Percentiles rank a stretch among this genome's conserved stretches.
Evolutionary conservation across 371 early-diverging fungal species (phyloP).

Genomic region (Capillidium rhysosporum): DNA sequence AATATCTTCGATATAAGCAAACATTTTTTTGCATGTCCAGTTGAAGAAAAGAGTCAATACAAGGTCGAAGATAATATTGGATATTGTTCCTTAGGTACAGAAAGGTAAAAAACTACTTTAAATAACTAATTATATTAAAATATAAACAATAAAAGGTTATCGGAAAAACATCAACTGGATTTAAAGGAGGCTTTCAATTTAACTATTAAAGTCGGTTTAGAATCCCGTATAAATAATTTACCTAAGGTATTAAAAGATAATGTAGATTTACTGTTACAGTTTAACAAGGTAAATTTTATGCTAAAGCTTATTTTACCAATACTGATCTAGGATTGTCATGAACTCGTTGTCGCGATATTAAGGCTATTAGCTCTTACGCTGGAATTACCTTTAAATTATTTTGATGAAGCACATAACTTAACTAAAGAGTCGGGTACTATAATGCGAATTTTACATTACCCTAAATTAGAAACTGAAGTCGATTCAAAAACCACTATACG

Average conservation of each 20-base stretch:
- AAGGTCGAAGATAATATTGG: not conserved
- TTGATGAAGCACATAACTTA: not conserved
- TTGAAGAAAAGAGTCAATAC: too few relatives aligned
- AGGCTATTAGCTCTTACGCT: not conserved
- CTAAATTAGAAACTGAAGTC: not conserved
- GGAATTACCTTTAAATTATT: not conserved
- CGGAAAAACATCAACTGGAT: not conserved
- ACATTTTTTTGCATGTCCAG: not conserved
- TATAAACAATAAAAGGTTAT: not conserved
- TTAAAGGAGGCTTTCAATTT: not conserved
- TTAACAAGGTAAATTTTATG: not conserved
- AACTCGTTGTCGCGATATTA: not conserved
- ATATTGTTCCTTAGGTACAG: not conserved
- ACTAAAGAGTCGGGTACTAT: not conserved
- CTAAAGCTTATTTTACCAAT: not conserved
- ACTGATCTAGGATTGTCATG: not conserved
- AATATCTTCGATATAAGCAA: not conserved
- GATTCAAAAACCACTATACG: not conserved
- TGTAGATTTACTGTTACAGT: not conserved
- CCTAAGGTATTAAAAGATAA: not conserved
- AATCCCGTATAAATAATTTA: not conserved
- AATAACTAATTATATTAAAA: not conserved
- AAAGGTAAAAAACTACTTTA: constrained; percentile 7
- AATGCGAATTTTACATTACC: not conserved
- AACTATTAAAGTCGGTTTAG: not conserved